Evolutionary conservation across 2,329 filamentous ascomycete species (phyloP).

Genomic region (Aspergillus quadrilineatus): DNA sequence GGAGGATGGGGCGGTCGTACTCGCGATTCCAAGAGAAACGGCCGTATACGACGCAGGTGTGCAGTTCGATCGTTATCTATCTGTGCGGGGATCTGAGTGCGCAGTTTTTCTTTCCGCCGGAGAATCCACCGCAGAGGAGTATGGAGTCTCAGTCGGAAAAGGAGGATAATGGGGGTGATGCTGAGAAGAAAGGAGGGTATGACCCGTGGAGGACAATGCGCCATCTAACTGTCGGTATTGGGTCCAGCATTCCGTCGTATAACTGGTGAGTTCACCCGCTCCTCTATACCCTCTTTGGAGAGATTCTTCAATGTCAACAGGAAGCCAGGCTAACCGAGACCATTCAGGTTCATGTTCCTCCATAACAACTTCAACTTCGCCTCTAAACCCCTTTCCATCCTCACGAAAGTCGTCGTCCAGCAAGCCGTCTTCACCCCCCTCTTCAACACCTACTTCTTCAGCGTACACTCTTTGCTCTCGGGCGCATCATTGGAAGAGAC

Average conservation of each 20-base stretch:
- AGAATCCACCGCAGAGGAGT: slow-evolving; percentile 21
- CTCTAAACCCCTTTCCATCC: slow-evolving; percentile 68
- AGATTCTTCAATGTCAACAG: background rate
- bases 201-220: slow-evolving; percentile 68
- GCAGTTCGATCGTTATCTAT: slow-evolving; percentile 74
- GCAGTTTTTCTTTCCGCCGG: slow-evolving; percentile 60
- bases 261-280: slow-evolving; percentile 62
- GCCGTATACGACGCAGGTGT: slow-evolving; percentile 77
- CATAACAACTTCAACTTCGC: slow-evolving; percentile 80
- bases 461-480: slow-evolving; percentile 70
- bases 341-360: slow-evolving; percentile 71
- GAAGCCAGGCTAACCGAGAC: background rate
- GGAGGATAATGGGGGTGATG: slow-evolving; percentile 16
- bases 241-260: slow-evolving; percentile 74
- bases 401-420: slow-evolving; percentile 75
- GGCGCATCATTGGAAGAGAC: slow-evolving; percentile 66
- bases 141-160: slow-evolving; percentile 31
- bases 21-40: slow-evolving; percentile 67
- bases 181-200: slow-evolving; percentile 49
- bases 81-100: slow-evolving; percentile 74
- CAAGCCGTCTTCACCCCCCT: slow-evolving; percentile 77
- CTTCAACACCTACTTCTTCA: slow-evolving; percentile 83
- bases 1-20: slow-evolving; percentile 52
- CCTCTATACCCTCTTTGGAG: background rate
- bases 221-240: slow-evolving; percentile 70